Evolutionary conservation across 768 basidiomycete genomes (phyloP), one percentile per base, ranked within the genome.

Genomic region (Russula abietina): DNA sequence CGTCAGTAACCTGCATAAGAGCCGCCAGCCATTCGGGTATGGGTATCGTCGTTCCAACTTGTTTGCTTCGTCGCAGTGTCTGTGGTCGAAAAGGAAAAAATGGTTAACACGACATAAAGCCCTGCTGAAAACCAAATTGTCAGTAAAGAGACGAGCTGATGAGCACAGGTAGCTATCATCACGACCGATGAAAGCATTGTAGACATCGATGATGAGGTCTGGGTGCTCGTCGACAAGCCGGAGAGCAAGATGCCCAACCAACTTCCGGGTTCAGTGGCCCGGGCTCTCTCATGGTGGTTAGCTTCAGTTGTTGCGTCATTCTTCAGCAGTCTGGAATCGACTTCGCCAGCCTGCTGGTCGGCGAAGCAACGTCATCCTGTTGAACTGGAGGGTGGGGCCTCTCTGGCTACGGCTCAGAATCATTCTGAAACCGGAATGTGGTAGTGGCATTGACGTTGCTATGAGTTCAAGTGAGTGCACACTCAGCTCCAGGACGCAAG

Each of bases 21-120:
- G 91, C 82, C 1, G 93, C 86, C 4, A 96, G 81, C 97, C 97
- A 99, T 69, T 83, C 85, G 10, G 96, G 93, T 33, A 82, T 75
- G 22, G n/a, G n/a, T n/a, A n/a, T 30, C 5, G 28, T n/a, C n/a
- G 28, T 30, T 30, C 5, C 28, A 5, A 30, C 70, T 72, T 5
- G 82, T 79, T 56, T 83, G 82, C n/a, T 80, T 81, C 2, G 78
- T 75, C 59, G 83, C 81, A 49, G 75, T 74, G 60, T 78, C 80
- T 41, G 74, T 71, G 17, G 79, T n/a, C n/a, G n/a, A n/a, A 79
- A 68, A 79, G 80, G 12, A 88, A 85, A 24, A 84, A 16, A 92
- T 73, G 2, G 83, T 84, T n/a, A 93, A 73, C 24, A 93, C 75
- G 61, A 79, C 78, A 92, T 83, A 61, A 91, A 75, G 3, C 73